phyloP scores from a whole-genome alignment of 2,329 filamentous ascomycete species.

The Penicillium thymicola region DNA sequence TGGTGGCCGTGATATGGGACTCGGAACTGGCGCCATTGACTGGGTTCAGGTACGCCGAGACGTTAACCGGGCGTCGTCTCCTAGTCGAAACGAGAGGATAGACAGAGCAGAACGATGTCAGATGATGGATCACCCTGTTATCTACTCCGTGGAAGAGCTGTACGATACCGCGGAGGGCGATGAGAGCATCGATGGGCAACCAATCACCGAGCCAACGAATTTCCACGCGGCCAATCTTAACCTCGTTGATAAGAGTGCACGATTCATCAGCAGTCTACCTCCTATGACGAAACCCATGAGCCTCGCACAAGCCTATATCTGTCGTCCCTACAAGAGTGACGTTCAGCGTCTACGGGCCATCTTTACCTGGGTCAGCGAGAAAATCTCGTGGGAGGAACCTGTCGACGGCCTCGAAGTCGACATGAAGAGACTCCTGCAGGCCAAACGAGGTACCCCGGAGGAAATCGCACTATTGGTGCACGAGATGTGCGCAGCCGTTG shows the following conservation, averaged over 20 bases:
- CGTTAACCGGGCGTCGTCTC: slow-evolving; percentile 89
- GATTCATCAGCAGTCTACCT: slow-evolving; percentile 81
- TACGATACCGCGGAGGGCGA: slow-evolving; percentile 83
- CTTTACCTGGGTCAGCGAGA: slow-evolving; percentile 96
- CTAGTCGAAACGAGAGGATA: slow-evolving; percentile 80
- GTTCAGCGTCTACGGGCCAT: slow-evolving; percentile 90
- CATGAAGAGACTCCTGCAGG: slow-evolving; percentile 76
- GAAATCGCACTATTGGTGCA: slow-evolving; percentile 84
- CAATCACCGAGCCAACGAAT: slow-evolving; percentile 77
- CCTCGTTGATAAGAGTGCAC: slow-evolving; percentile 91
- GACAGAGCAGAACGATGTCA: slow-evolving; percentile 87
- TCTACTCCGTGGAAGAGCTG: slow-evolving; percentile 86
- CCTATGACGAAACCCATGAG: slow-evolving; percentile 76
- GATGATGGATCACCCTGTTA: slow-evolving; percentile 86
- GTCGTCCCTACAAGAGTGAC: slow-evolving; percentile 88
- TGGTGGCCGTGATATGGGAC: slow-evolving; percentile 67
- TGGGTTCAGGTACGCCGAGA: slow-evolving; percentile 98
- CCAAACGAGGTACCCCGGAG: slow-evolving; percentile 77
- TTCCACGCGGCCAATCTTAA: slow-evolving; percentile 75
- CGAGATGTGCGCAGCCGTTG: slow-evolving; percentile 91
- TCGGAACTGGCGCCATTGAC: slow-evolving; percentile 60
- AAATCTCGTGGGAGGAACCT: slow-evolving; percentile 92
- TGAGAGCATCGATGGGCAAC: slow-evolving; percentile 78
- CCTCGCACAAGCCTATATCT: slow-evolving; percentile 86
- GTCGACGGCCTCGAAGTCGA: slow-evolving; percentile 77